phyloP scores from a whole-genome alignment of 2,329 filamentous ascomycete genomes.

The Ophiostoma ips region DNA sequence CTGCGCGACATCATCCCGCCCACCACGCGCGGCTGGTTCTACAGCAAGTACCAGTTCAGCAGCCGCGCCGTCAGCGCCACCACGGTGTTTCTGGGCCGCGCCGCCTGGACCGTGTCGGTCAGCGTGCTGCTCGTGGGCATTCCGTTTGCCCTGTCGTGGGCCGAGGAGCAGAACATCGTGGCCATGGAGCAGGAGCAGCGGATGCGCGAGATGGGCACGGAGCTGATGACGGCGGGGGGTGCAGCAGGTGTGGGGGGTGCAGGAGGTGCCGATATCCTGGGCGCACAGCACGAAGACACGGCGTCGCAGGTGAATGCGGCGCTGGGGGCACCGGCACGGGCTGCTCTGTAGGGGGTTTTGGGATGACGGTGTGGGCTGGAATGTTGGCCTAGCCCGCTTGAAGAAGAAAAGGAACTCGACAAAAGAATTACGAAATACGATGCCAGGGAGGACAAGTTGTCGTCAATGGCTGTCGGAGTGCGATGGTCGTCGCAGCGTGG shows the following conservation, averaged over 20 bases:
- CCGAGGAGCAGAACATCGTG: conserved; percentile 90
- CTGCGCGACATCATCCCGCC: conserved; percentile 66
- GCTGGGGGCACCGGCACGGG: conserved; percentile 31
- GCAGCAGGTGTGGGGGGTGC: conserved; percentile 20
- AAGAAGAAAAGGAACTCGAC: too few species aligned
- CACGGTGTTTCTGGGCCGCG: conserved; percentile 64
- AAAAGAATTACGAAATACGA: too few species aligned
- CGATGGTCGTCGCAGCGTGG: too few species aligned
- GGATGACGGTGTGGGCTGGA: background rate
- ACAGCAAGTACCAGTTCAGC: conserved; percentile 42
- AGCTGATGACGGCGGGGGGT: conserved; percentile 41
- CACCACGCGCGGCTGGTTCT: conserved; percentile 54
- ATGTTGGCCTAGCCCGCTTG: too few species aligned
- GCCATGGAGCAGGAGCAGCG: conserved; percentile 97
- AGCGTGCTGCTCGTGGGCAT: conserved; percentile 81
- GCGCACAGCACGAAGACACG: conserved; percentile 23
- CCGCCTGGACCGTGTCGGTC: conserved; percentile 82
- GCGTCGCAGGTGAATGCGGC: conserved; percentile 36
- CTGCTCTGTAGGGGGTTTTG: conserved; percentile 30
- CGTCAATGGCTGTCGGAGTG: too few species aligned
- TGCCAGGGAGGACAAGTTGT: too few species aligned
- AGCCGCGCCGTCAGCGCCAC: conserved; percentile 44
- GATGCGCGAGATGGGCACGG: conserved; percentile 83
- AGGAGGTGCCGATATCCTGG: conserved; percentile 6
- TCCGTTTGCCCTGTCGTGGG: conserved; percentile 82